A percentile compares a stretch with the other conserved stretches of the same genome.
Evolutionary conservation across 768 basidiomycete genomes (phyloP).

Genomic region (Pleurotus tuber-regium): DNA sequence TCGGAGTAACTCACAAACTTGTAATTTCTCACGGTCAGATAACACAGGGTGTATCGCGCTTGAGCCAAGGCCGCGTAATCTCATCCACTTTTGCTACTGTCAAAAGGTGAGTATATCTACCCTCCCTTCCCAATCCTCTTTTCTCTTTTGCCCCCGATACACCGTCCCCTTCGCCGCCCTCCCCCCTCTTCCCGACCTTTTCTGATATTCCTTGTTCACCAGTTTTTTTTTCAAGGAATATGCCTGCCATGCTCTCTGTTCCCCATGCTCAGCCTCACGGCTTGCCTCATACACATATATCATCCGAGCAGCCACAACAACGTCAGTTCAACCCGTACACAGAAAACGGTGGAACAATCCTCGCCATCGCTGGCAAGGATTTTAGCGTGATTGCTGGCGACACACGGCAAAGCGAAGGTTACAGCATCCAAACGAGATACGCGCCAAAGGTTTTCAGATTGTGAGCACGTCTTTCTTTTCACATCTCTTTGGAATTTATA

Average conservation of each 20-base stretch:
- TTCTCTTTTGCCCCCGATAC: conserved; percentile 26
- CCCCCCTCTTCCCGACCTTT: conserved; percentile 21
- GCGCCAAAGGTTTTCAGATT: conserved; percentile 93
- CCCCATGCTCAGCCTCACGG: conserved; percentile 21
- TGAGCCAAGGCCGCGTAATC: conserved; percentile 31
- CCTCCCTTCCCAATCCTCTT: conserved; percentile 18
- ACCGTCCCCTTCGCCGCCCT: no score
- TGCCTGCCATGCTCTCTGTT: conserved; percentile 38
- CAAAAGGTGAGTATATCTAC: conserved; percentile 8
- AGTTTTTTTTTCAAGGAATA: conserved; percentile 15
- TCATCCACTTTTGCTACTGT: conserved; percentile 38
- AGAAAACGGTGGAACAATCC: conserved; percentile 94
- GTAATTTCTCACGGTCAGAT: conserved; percentile 13
- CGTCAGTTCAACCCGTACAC: conserved; percentile 85
- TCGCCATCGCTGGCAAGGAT: conserved; percentile 91
- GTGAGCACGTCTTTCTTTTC: conserved; percentile 43
- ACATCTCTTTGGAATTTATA: conserved; percentile 9
- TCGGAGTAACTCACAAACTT: conserved; percentile 31
- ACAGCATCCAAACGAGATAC: conserved; percentile 95
- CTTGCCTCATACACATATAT: background rate
- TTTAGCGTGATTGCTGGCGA: conserved; percentile 96
- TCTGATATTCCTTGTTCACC: conserved; percentile 15
- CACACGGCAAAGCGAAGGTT: conserved; percentile 96
- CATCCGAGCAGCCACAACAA: conserved; percentile 35
- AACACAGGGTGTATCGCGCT: conserved; percentile 26